Percentiles rank a stretch among this genome's conserved stretches.
phyloP scores from a whole-genome alignment of 495 filamentous ascomycete species.

The Glutinoglossum americanum region DNA sequence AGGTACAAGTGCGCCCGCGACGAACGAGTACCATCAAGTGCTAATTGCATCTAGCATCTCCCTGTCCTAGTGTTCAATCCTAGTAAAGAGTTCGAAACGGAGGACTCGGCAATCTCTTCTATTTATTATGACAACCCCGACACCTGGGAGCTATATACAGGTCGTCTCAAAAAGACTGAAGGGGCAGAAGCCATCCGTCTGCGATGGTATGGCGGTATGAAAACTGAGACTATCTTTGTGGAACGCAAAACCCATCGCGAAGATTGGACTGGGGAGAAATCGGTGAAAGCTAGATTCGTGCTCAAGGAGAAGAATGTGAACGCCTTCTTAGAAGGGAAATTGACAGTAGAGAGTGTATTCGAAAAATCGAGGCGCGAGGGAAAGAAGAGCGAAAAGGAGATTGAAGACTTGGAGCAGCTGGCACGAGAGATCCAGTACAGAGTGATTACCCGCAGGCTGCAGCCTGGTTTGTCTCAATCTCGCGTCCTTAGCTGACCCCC shows the following conservation, averaged over 20 bases:
- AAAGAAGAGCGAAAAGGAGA: conserved; percentile 78
- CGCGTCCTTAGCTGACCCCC: background rate
- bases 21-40: background rate
- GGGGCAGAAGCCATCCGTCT: conserved; percentile 92
- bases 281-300: conserved; percentile 87
- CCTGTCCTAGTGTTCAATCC: conserved; percentile 95
- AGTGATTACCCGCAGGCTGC: conserved; percentile 58
- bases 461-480: conserved; percentile 24
- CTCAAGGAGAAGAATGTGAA: conserved; percentile 97
- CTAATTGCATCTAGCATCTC: conserved; percentile 38
- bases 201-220: conserved; percentile 95
- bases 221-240: conserved; percentile 82
- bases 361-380: conserved; percentile 88
- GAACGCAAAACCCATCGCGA: conserved; percentile 97
- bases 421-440: conserved; percentile 88
- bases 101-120: conserved; percentile 86
- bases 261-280: conserved; percentile 98
- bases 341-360: conserved; percentile 65
- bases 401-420: conserved; percentile 72
- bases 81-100: conserved; percentile 79
- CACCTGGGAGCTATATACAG: conserved; percentile 82
- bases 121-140: conserved; percentile 95
- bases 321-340: conserved; percentile 56
- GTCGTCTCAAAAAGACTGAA: conserved; percentile 90
- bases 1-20: conserved; percentile 23